Evolutionary conservation across 2,329 filamentous ascomycete species (phyloP).

Genomic region (Chaetomium strumarium): DNA sequence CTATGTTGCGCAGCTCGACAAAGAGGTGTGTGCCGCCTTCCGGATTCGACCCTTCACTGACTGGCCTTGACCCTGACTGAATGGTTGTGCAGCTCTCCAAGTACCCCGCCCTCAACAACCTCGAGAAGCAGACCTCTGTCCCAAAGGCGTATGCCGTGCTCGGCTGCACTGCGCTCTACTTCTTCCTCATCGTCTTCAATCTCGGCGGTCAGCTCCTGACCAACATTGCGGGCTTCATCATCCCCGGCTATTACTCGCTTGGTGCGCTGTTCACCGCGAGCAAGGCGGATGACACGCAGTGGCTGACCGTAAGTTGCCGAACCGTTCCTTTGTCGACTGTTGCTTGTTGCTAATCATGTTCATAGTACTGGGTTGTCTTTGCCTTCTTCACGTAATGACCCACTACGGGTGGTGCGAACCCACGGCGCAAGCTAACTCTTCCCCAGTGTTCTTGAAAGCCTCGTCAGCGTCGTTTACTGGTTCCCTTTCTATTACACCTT

Average conservation of each 20-base stretch:
- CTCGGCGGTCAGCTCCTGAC: slow-evolving; percentile 82
- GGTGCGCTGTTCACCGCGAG: slow-evolving; percentile 64
- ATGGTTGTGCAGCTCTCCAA: slow-evolving; percentile 63
- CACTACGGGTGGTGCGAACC: background rate
- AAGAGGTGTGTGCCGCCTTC: slow-evolving; percentile 56
- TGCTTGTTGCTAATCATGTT: slow-evolving; percentile 31
- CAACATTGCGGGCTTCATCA: slow-evolving; percentile 76
- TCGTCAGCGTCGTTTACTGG: slow-evolving; percentile 83
- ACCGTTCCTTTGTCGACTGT: slow-evolving; percentile 4
- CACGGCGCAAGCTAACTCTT: slow-evolving; percentile 9
- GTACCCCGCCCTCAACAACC: slow-evolving; percentile 75
- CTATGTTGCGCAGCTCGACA: slow-evolving; percentile 73
- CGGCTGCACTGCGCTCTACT: slow-evolving; percentile 71
- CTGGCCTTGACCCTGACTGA: slow-evolving; percentile 13
- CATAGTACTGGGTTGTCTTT: slow-evolving; percentile 82
- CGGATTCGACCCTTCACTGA: slow-evolving; percentile 7
- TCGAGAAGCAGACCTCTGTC: slow-evolving; percentile 76
- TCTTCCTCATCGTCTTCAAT: slow-evolving; percentile 91
- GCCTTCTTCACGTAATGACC: slow-evolving; percentile 63
- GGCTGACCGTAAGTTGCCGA: slow-evolving; percentile 56
- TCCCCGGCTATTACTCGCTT: slow-evolving; percentile 81
- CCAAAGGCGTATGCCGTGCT: slow-evolving; percentile 82
- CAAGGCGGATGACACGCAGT: slow-evolving; percentile 78
- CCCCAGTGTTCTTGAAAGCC: slow-evolving; percentile 66
- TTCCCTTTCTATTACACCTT: slow-evolving; percentile 99